A percentile compares a stretch with the other conserved stretches of the same genome.
These are phyloP conservation scores for Calonectria pauciramosa DNA, from an alignment of 2,329 filamentous ascomycete species.

Conservation along the genomic window DNA sequence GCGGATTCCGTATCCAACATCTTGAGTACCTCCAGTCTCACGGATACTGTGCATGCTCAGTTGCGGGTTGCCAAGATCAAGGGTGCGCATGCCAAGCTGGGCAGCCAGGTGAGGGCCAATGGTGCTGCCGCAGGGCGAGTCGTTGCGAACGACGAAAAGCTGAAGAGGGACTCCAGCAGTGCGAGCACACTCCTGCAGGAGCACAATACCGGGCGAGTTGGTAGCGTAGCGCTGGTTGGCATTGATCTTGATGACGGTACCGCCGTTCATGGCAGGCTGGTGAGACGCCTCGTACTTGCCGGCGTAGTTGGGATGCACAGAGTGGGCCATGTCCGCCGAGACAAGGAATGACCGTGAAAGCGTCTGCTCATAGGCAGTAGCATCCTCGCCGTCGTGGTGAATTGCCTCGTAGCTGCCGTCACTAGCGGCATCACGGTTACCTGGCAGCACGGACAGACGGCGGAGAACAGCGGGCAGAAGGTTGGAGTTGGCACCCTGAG, in stretches of 20 bases:
- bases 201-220: constrained; percentile 93
- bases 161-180: constrained; percentile 86
- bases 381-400: constrained; percentile 71
- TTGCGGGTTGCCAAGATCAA: constrained; percentile 95
- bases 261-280: constrained; percentile 95
- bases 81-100: constrained; percentile 85
- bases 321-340: constrained; percentile 98
- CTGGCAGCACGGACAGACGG: constrained; percentile 85
- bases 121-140: constrained; percentile 93
- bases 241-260: constrained; percentile 97
- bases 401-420: constrained; percentile 71
- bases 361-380: constrained; percentile 94
- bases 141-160: constrained; percentile 96
- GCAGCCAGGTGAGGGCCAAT: constrained; percentile 98
- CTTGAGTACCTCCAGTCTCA: constrained; percentile 89
- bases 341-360: constrained; percentile 92
- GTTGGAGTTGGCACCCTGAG: constrained; percentile 94
- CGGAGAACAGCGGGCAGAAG: constrained; percentile 89
- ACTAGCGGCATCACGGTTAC: constrained; percentile 75
- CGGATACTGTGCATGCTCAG: constrained; percentile 97
- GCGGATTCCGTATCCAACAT: constrained; percentile 88
- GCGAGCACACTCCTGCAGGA: constrained; percentile 88
- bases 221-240: constrained; percentile 98
- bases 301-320: constrained; percentile 94
- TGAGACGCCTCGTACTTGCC: constrained; percentile 93